Evolutionary conservation across 192 early-diverging fungal species (phyloP), one percentile per base, ranked within the genome.

Genomic region (Paraglomus brasilianum): DNA sequence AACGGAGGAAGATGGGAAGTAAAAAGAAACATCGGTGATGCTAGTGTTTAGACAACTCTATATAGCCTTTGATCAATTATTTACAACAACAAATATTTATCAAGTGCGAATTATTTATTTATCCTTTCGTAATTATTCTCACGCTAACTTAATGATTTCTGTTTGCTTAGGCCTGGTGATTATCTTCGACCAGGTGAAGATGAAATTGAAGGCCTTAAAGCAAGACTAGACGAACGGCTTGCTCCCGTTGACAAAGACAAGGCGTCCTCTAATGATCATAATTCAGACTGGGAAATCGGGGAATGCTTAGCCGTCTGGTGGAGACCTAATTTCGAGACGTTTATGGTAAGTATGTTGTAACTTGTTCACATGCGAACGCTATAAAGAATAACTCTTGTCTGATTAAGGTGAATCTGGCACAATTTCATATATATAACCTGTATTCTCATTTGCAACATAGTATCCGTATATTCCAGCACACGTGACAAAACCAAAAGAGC

Each of bases 401-500:
- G n/a, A n/a, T n/a, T n/a, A n/a, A n/a, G n/a, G n/a, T n/a, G n/a
- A n/a, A n/a, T n/a, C n/a, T n/a, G n/a, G n/a, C n/a, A n/a, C n/a
- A n/a, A n/a, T n/a, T 70, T 41, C 15, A 13, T 42, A 53, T 44
- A 58, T 48, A 10, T 44, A 22, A 41, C 47, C 50, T 47, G 40
- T 51, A 7, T 67, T 19, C 36, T 14, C 11, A 43, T 55, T 68
- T 5, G 9, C 8, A 21, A 13, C 4, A 17, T 60, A 91, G 90
- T 93, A 91, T 60, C 91, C 91, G 4, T 93, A 92, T 76, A 69
- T 88, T 17, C 89, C 91, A 38, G 86, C 89, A 14, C 91, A 93
- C 64, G 84, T 93, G 39, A 89, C 88, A 51, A 81, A 83, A 71
- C 89, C 91, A 5, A 92, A 92, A 76, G 91, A 93, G 65, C 81